Conservation (phyloP, 2,329 filamentous ascomycete genomes). For the Grosmannia huntii region DNA sequence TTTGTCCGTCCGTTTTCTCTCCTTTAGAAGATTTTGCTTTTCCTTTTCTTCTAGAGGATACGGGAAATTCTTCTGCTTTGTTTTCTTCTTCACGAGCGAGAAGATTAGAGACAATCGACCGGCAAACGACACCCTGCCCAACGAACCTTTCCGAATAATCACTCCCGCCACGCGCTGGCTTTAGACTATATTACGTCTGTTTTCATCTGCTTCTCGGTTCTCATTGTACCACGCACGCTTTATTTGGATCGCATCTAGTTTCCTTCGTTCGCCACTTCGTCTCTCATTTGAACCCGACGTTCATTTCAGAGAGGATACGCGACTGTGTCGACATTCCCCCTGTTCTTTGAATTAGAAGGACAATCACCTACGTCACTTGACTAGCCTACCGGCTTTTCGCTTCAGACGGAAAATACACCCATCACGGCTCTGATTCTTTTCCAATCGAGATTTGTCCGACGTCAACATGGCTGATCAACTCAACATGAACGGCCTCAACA, state of each 20-base stretch:
- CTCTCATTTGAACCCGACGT: conserved; percentile 9
- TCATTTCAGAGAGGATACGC: conserved; percentile 11
- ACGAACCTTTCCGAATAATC: background rate
- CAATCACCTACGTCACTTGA: no score
- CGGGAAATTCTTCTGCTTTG: conserved; percentile 18
- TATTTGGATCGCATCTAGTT: background rate
- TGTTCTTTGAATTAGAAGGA: background rate
- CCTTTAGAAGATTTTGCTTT: conserved; percentile 30
- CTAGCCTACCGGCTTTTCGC: background rate
- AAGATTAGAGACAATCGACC: background rate
- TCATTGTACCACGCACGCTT: background rate
- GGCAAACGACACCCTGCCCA: conserved; percentile 14
- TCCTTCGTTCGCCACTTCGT: conserved; percentile 4
- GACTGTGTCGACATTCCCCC: conserved; percentile 5
- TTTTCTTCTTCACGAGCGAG: conserved; percentile 9
- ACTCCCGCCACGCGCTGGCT: background rate
- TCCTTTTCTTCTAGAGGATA: conserved; percentile 29
- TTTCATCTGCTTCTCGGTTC: background rate
- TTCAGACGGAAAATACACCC: background rate
- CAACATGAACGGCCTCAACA: conserved; percentile 64
- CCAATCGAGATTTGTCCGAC: background rate
- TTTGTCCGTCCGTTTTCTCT: conserved; percentile 20
- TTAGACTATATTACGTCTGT: background rate
- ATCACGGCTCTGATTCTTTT: background rate
- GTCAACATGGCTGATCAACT: conserved; percentile 66